phyloP scores from a whole-genome alignment of 202 grass and related monocot species.

The Zizania palustris region DNA sequence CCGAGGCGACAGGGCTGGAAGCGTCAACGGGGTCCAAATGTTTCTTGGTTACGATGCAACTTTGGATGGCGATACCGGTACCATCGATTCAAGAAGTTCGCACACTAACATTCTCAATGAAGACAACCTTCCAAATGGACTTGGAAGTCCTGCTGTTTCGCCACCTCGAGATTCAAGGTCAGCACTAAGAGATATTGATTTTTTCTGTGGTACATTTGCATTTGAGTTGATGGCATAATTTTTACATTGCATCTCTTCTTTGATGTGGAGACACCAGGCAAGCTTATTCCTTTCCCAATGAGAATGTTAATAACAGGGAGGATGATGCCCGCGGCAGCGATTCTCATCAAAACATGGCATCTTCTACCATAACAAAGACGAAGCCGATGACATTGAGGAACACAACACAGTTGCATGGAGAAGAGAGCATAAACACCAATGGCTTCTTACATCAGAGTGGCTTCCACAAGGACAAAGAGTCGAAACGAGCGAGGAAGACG shows the following conservation, averaged over 20 bases:
- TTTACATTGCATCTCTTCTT: constrained; percentile 7
- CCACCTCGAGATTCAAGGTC: constrained; percentile 42
- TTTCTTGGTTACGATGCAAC: constrained; percentile 32
- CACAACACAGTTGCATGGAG: constrained; percentile 44
- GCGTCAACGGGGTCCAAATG: constrained; percentile 38
- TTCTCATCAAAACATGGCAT: neutral
- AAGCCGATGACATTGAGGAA: constrained; percentile 43
- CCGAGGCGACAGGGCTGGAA: constrained; percentile 34
- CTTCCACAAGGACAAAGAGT: constrained; percentile 1
- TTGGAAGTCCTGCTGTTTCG: neutral
- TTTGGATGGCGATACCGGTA: constrained; percentile 34
- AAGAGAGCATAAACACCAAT: constrained; percentile 42
- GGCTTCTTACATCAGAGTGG: constrained; percentile 30
- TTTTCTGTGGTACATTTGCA: neutral
- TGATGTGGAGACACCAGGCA: constrained; percentile 41
- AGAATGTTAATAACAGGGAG: neutral
- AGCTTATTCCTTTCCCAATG: neutral
- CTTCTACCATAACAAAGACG: constrained; percentile 28
- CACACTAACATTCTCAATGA: neutral
- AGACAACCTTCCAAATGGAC: constrained; percentile 11
- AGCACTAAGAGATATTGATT: constrained; percentile 1
- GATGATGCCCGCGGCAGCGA: neutral
- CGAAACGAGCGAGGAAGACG: constrained; percentile 22
- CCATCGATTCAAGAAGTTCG: constrained; percentile 12
- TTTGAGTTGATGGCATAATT: neutral